Evolutionary conservation across 805 yeast genomes (phyloP).

Genomic region (Barnettozyma californica): DNA sequence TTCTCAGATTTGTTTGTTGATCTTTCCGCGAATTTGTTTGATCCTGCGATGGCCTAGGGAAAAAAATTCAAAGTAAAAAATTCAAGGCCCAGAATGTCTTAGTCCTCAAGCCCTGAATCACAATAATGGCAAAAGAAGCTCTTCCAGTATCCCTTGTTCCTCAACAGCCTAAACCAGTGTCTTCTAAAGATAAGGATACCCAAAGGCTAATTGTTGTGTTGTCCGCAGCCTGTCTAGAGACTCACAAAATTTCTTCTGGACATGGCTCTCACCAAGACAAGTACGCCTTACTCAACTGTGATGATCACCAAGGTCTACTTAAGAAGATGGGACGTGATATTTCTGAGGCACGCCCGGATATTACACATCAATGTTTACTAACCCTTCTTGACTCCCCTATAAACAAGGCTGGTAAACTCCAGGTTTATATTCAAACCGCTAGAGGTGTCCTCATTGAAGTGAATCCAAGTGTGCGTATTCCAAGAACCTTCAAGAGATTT

Average conservation of each 20-base stretch:
- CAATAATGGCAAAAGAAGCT: constrained; percentile 18
- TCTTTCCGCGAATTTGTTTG: not conserved
- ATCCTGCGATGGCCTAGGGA: not conserved
- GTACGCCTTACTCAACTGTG: constrained; percentile 91
- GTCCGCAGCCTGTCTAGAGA: constrained; percentile 92
- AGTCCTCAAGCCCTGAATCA: not conserved
- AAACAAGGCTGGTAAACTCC: constrained; percentile 94
- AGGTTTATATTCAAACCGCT: constrained; percentile 94
- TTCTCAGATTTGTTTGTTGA: not conserved
- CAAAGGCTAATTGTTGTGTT: constrained; percentile 90
- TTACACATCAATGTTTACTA: constrained; percentile 94
- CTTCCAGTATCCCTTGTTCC: constrained; percentile 79
- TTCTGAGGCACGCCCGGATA: constrained; percentile 98
- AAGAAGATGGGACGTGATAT: constrained; percentile 96
- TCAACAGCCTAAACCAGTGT: constrained; percentile 73
- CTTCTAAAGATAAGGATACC: constrained; percentile 80
- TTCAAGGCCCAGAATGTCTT: not conserved
- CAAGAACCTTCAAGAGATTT: constrained; percentile 96
- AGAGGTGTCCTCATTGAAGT: constrained; percentile 93
- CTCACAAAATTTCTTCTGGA: constrained; percentile 80
- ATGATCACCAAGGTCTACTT: constrained; percentile 93
- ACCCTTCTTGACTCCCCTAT: constrained; percentile 96
- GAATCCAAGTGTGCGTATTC: constrained; percentile 93
- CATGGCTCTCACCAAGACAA: constrained; percentile 78
- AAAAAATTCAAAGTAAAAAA: not conserved